Base-by-base conservation (phyloP, 805 yeast species). In the Metschnikowia peoriensis region DNA sequence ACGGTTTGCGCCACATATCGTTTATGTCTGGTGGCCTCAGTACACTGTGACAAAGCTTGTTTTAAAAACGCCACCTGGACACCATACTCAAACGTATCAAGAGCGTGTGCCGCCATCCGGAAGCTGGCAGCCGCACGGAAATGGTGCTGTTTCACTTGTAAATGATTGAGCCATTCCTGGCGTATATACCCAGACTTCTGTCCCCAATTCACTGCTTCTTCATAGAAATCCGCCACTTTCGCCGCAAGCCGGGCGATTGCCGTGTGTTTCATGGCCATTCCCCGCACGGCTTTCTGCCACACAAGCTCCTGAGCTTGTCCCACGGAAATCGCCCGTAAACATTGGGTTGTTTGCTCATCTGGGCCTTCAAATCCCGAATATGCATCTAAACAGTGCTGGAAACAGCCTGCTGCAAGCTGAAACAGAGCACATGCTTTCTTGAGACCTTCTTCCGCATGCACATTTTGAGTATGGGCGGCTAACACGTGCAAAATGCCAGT, bases 221-320 rank as follows among this genome's bases (percentile, higher is more conserved):
- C 61, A 60, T 90, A 92, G 50, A 71, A 82, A 1, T 76, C 76
- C 0, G 88, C 73, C 0, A 83, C 85, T 61, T 85, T 89, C 6
- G 73, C 66, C 0, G 96, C 80, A 43, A 92, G 68, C 59, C 83
- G 81, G 0, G 94, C 78, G 2, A 91, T 68, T 4, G 83, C 71
- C 0, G 85, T 71, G 61, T 87, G 83, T 59, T 84, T 86, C 60
- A 81, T 62, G 11, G 73, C 70, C 15, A 69, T 66, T 38, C 69
- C 66, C 0, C 75, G 67, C 4, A 71, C 49, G 0, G 96, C 90
- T 60, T 85, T 84, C 45, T 80, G 83, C 97, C 97, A 91, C 47
- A 86, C 82, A 11, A 83, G 77, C 63, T 92, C 97, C 67, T 91
- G 97, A 0, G 96, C 94, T 61, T 89, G 96, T 0, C 96, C 94